Percentiles rank a stretch among this genome's conserved stretches.
Evolutionary conservation across 768 basidiomycete genomes (phyloP).

Genomic region (Auricularia sp.): DNA sequence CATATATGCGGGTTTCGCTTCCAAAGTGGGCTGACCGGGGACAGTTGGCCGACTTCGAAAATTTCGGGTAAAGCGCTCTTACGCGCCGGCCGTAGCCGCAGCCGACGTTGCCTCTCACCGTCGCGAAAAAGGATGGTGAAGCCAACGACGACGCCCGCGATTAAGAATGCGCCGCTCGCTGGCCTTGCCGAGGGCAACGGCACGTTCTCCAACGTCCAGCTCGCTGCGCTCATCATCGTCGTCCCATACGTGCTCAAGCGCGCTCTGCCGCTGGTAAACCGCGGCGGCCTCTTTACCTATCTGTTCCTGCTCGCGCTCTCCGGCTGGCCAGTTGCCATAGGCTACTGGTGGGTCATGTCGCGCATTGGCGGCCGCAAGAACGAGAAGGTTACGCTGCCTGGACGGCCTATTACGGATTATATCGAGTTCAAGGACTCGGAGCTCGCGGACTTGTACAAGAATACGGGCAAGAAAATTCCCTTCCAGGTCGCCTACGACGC

Average conservation of each 20-base stretch:
- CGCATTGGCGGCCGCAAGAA: constrained; percentile 72
- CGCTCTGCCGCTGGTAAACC: constrained; percentile 69
- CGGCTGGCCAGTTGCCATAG: constrained; percentile 67
- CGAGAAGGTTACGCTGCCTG: constrained; percentile 76
- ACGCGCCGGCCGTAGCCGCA: too few species aligned
- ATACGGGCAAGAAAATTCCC: constrained; percentile 69
- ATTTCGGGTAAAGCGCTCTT: too few species aligned
- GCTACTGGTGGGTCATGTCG: constrained; percentile 86
- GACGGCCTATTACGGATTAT: constrained; percentile 80
- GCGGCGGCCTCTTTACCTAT: constrained; percentile 81
- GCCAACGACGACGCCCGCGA: constrained; percentile 57
- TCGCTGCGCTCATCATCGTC: constrained; percentile 65
- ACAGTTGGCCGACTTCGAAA: too few species aligned
- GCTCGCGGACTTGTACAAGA: constrained; percentile 69
- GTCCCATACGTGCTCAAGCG: constrained; percentile 81
- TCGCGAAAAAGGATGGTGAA: constrained; percentile 6
- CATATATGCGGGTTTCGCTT: too few species aligned
- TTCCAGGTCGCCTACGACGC: constrained; percentile 98
- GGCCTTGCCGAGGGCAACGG: constrained; percentile 83
- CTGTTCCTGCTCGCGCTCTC: constrained; percentile 66
- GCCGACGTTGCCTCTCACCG: too few species aligned
- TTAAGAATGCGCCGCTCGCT: constrained; percentile 75
- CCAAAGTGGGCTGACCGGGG: too few species aligned
- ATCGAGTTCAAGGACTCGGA: constrained; percentile 81
- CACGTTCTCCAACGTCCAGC: constrained; percentile 70